Conservation (phyloP, 108 stramenopile genomes). For the Discostella pseudostelligera region DNA sequence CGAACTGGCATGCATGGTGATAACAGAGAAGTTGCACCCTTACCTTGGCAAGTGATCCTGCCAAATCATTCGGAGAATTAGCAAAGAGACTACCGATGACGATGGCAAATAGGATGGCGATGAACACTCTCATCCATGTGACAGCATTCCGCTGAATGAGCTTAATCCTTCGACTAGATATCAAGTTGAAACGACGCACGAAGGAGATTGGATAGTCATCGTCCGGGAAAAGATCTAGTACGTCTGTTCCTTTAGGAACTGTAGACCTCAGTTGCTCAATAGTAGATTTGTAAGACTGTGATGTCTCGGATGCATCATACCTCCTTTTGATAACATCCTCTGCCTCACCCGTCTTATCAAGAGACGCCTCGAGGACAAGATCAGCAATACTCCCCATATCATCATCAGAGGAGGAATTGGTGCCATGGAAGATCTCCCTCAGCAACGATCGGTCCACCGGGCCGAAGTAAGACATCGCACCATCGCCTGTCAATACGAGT, state of each 20-base stretch:
- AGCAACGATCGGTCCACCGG: conserved; percentile 34
- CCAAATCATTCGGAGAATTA: conserved; percentile 11
- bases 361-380: conserved; percentile 14
- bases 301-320: conserved; percentile 1
- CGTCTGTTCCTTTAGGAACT: background rate
- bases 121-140: conserved; percentile 43
- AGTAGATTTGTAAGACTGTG: background rate
- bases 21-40: background rate
- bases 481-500: conserved; percentile 34
- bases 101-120: conserved; percentile 44
- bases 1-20: background rate
- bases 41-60: conserved; percentile 18
- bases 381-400: conserved; percentile 32
- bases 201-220: conserved; percentile 15
- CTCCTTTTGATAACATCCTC: conserved; percentile 1
- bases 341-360: background rate
- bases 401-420: background rate
- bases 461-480: conserved; percentile 38
- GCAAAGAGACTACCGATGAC: conserved; percentile 47
- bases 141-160: conserved; percentile 44
- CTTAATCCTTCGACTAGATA: conserved; percentile 31
- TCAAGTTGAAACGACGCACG: conserved; percentile 23
- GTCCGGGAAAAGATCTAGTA: conserved; percentile 17
- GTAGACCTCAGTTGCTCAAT: conserved; percentile 7
- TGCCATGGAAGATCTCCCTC: conserved; percentile 28